Percentiles rank a stretch among this genome's conserved stretches.
These are phyloP conservation scores for Aeminium ludgeri DNA, from an alignment of 495 filamentous ascomycete genomes.

Conservation along the genomic window DNA sequence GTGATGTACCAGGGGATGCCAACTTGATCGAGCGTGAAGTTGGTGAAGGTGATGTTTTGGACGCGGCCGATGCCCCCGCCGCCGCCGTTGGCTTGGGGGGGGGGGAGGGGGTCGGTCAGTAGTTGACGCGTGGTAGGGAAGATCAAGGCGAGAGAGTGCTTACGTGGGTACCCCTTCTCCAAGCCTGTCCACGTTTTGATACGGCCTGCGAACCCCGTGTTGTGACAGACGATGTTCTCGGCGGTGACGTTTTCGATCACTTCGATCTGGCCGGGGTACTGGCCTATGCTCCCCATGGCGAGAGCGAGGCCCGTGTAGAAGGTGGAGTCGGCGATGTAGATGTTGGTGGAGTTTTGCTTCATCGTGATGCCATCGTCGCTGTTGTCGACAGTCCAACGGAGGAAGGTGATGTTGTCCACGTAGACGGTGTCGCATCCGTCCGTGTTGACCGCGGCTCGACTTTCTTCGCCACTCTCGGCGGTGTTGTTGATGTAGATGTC, in stretches of 20 bases:
- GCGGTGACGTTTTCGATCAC: slow-evolving; percentile 26
- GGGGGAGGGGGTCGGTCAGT: no score
- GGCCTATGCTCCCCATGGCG: slow-evolving; percentile 31
- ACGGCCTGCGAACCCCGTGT: slow-evolving; percentile 26
- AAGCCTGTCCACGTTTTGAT: slow-evolving; percentile 23
- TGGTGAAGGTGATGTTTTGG: neutral
- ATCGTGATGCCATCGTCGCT: slow-evolving; percentile 16
- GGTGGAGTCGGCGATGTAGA: slow-evolving; percentile 5
- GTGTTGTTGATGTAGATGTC: slow-evolving; percentile 30
- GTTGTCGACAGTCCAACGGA: slow-evolving; percentile 12
- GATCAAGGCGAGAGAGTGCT: slow-evolving; percentile 7
- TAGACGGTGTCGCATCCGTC: slow-evolving; percentile 6
- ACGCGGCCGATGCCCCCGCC: slow-evolving; percentile 20
- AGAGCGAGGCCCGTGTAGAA: slow-evolving; percentile 17
- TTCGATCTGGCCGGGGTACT: slow-evolving; percentile 27
- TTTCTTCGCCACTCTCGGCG: no score
- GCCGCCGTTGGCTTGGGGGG: slow-evolving; percentile 33
- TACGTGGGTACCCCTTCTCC: slow-evolving; percentile 30
- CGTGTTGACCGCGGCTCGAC: slow-evolving; percentile 1
- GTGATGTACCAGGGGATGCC: slow-evolving; percentile 3
- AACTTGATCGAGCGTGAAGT: slow-evolving; percentile 1
- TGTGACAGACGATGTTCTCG: slow-evolving; percentile 22
- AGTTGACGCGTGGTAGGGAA: no score
- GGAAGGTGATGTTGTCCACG: slow-evolving; percentile 11
- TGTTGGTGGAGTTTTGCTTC: slow-evolving; percentile 15